These are phyloP conservation scores for Lophium mytilinum DNA, from an alignment of 495 filamentous ascomycete species.

Conservation along the genomic window DNA sequence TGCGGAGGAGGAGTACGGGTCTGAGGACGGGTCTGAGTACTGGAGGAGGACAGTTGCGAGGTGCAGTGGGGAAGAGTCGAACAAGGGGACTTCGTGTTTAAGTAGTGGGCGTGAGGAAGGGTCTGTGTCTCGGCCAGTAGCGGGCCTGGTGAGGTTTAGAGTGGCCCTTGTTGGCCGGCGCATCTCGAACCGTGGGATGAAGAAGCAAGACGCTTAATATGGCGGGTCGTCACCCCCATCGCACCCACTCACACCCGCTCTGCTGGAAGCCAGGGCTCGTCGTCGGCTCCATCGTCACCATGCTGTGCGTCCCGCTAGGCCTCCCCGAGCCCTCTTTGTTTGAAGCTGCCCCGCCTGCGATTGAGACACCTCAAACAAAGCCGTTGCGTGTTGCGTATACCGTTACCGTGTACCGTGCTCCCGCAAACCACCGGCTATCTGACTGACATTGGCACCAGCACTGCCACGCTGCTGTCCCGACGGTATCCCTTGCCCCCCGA, in stretches of 20 bases:
- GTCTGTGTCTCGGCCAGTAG: slow-evolving; percentile 7
- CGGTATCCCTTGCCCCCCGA: no score
- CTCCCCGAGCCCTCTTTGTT: neutral
- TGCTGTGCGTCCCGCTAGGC: neutral
- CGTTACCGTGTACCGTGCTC: no score
- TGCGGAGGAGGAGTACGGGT: neutral
- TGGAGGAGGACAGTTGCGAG: neutral
- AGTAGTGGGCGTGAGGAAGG: neutral
- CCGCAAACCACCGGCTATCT: no score
- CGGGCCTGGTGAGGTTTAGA: slow-evolving; percentile 4
- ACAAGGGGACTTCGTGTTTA: neutral
- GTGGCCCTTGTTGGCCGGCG: slow-evolving; percentile 16
- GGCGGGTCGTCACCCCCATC: neutral
- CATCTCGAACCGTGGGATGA: slow-evolving; percentile 26
- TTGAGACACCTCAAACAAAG: no score
- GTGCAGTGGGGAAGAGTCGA: neutral
- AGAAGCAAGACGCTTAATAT: slow-evolving; percentile 21
- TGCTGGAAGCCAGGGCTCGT: neutral
- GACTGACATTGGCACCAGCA: no score
- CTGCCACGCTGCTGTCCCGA: no score
- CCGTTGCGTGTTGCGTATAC: no score
- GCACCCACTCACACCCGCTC: neutral
- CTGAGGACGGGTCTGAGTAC: no score
- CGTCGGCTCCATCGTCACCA: no score
- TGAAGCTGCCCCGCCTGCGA: neutral